Percentiles rank a stretch among this genome's conserved stretches.
These are phyloP conservation scores for Talaromyces sp. DNA, from an alignment of 2,329 filamentous ascomycete species.

Conservation along the genomic window DNA sequence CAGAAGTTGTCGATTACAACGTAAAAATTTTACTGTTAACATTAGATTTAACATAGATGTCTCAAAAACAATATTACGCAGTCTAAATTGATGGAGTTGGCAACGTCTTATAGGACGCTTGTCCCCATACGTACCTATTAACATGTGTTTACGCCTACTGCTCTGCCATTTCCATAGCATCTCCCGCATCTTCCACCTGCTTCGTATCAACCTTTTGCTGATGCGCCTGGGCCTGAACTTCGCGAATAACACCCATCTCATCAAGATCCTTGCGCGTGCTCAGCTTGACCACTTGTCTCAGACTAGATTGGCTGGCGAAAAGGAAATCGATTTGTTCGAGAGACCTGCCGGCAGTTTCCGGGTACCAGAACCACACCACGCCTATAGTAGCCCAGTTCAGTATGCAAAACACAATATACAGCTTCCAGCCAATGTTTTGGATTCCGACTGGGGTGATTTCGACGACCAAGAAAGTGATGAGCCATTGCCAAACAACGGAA, in stretches of 20 bases:
- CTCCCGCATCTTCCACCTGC: slow-evolving; percentile 5
- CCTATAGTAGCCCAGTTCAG: slow-evolving; percentile 42
- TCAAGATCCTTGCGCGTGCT: slow-evolving; percentile 12
- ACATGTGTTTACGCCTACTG: neutral
- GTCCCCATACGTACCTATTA: neutral
- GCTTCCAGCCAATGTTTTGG: slow-evolving; percentile 27
- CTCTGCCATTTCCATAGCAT: neutral
- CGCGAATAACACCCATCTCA: slow-evolving; percentile 10
- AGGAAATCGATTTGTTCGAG: slow-evolving; percentile 24
- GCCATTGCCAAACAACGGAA: slow-evolving; percentile 13
- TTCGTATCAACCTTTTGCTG: slow-evolving; percentile 10
- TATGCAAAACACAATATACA: slow-evolving; percentile 27
- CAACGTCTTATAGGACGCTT: neutral
- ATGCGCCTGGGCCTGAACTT: slow-evolving; percentile 10
- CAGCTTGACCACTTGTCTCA: slow-evolving; percentile 12
- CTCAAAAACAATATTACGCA: neutral
- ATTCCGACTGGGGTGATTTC: slow-evolving; percentile 39
- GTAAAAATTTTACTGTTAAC: neutral
- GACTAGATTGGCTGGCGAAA: slow-evolving; percentile 11
- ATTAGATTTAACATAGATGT: too few relatives aligned
- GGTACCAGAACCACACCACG: slow-evolving; percentile 34
- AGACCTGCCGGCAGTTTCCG: slow-evolving; percentile 18
- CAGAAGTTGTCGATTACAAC: neutral
- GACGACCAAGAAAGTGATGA: slow-evolving; percentile 21
- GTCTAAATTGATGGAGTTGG: neutral